Conservation (phyloP, 2,329 filamentous ascomycete genomes). For the Clathrospora elynae region DNA sequence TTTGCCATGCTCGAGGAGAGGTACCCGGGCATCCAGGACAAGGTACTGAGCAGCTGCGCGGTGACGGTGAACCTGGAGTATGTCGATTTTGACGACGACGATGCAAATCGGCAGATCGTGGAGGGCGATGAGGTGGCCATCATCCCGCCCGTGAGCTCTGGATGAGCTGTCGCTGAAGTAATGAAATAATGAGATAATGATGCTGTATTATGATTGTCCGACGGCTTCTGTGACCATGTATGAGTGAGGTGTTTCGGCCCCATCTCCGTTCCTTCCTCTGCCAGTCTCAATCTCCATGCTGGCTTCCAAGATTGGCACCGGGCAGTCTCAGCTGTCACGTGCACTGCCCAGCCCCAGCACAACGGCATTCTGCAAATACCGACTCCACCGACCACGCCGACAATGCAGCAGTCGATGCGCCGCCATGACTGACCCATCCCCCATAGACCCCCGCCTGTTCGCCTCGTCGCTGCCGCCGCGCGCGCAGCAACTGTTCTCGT, state of each 20-base stretch:
- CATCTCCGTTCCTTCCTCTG: too few species aligned
- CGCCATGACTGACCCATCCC: slow-evolving; percentile 32
- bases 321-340: too few species aligned
- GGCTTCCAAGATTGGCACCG: too few species aligned
- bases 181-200: neutral
- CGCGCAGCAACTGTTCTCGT: slow-evolving; percentile 33
- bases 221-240: too few species aligned
- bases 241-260: too few species aligned
- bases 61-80: slow-evolving; percentile 83
- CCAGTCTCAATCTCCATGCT: too few species aligned
- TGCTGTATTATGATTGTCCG: neutral
- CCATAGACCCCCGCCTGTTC: slow-evolving; percentile 43
- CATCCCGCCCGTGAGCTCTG: slow-evolving; percentile 86
- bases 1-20: slow-evolving; percentile 70
- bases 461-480: slow-evolving; percentile 32
- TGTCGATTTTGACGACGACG: slow-evolving; percentile 68
- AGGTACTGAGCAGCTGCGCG: slow-evolving; percentile 72
- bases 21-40: slow-evolving; percentile 71
- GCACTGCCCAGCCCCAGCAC: too few species aligned
- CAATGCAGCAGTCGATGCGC: slow-evolving; percentile 8
- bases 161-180: too few species aligned
- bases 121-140: slow-evolving; percentile 84
- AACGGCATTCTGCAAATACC: too few species aligned
- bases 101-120: slow-evolving; percentile 61
- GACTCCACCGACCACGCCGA: slow-evolving; percentile 28